Evolutionary conservation across 345 rosid species (phyloP), one percentile per base, ranked within the genome.

Genomic region (Arabidopsis arenosa): DNA sequence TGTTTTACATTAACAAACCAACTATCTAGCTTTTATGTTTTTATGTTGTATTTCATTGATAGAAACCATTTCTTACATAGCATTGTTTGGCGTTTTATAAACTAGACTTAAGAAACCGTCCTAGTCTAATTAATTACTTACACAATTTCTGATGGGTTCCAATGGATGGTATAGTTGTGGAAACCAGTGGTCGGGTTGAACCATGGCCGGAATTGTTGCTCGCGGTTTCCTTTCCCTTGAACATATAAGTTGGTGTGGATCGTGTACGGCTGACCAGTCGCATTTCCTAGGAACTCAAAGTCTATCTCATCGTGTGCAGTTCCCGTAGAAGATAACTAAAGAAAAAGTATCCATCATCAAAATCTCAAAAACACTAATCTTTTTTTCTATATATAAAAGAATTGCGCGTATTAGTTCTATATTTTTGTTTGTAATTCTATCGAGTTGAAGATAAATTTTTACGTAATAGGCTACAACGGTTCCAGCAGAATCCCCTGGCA

Each of bases 401-500:
- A 9, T 37, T 37, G 9, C 41, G 9, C 41, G 10, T 8, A 8
- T 37, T 37, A 8, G 7, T 37, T 37, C 41, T 37, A 7, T 37
- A 3, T 37, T 7, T 37, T 37, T 47, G 28, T 32, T 26, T 0
- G 1, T 51, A 6, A 47, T 7, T 23, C 9, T 6, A 55, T 28
- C 54, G 14, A 52, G 7, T 35, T 55, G 30, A 64, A 39, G n/a
- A n/a, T 8, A 9, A 15, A 23, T 4, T 48, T 82, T 83, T 82
- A 87, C 93, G 30, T 88, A 86, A 72, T 87, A 87, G 55, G 93
- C 88, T 18, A 87, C 80, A 67, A 90, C 90, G 15, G 91, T 92
- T 78, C 97, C 93, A 2, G 97, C 97, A 53, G 97, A 87, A 75
- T 90, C 81, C n/a, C 92, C 88, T 5, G 96, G 91, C 21, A 88